Evolutionary conservation across 2,329 filamentous ascomycete species (phyloP).

Genomic region (Arthrobotrys musiformis): DNA sequence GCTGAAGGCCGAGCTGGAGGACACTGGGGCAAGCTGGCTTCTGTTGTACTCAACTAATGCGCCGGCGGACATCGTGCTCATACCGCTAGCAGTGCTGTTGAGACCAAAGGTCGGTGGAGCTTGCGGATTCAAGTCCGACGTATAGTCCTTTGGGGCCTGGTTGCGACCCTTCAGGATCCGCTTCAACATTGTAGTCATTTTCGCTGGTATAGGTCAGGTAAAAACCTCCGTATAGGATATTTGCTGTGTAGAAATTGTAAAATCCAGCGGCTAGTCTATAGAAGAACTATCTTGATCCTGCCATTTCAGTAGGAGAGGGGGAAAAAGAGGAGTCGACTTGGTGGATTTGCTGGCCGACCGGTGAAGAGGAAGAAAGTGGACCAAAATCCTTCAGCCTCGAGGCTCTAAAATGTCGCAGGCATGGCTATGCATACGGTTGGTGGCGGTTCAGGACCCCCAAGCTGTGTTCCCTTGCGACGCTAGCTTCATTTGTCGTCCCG

Average conservation of each 20-base stretch:
- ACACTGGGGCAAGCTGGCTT: background rate
- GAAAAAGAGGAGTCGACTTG: background rate
- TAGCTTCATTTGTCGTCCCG: constrained; percentile 10
- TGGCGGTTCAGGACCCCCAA: background rate
- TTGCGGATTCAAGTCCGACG: background rate
- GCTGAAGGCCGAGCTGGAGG: background rate
- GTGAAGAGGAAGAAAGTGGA: background rate
- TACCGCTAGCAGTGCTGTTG: background rate
- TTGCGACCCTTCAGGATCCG: constrained; percentile 35
- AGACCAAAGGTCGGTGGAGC: background rate
- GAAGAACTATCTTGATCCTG: background rate
- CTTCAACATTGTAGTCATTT: constrained; percentile 30
- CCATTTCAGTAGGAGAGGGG: background rate
- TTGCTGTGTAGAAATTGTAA: background rate
- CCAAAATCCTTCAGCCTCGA: constrained; percentile 32
- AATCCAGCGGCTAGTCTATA: background rate
- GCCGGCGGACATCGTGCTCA: background rate
- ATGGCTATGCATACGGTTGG: background rate
- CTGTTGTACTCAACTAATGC: background rate
- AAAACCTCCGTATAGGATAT: background rate
- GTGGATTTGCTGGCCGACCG: background rate
- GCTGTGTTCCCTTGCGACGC: constrained; percentile 5
- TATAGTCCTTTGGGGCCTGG: constrained; percentile 16
- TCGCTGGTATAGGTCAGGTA: background rate
- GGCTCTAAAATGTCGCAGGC: constrained; percentile 31